A percentile compares a stretch with the other conserved stretches of the same genome.
phyloP scores from a whole-genome alignment of 441 rosid species.

The Cnidoscolus chayamansa region DNA sequence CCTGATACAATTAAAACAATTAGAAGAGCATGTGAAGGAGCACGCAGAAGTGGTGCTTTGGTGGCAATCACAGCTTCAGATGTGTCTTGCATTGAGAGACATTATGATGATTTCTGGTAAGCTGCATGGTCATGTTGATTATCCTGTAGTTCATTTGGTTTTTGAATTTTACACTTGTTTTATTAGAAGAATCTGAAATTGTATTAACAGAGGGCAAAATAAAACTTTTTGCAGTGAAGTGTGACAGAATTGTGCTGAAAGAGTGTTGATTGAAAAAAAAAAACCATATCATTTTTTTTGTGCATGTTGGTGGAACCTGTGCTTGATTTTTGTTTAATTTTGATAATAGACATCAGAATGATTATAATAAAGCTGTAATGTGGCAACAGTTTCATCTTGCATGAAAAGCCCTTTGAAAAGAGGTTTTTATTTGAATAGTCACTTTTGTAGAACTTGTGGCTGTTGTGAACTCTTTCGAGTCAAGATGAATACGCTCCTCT shows the following conservation, averaged over 20 bases:
- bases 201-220: not conserved
- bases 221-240: not conserved
- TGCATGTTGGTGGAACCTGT: not conserved
- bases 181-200: not conserved
- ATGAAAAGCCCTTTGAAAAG: not conserved
- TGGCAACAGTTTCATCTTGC: not conserved
- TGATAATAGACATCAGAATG: not conserved
- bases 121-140: conserved; percentile 11
- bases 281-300: not conserved
- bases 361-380: not conserved
- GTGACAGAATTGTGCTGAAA: not conserved
- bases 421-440: not conserved
- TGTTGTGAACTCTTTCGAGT: not conserved
- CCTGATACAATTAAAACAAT: conserved; percentile 83
- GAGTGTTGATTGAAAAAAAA: not conserved
- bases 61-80: conserved; percentile 95
- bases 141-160: not conserved
- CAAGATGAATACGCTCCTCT: not conserved
- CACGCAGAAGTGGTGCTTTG: conserved; percentile 66
- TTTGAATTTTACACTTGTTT: not conserved
- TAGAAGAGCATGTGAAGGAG: conserved; percentile 81
- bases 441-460: not conserved
- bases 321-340: not conserved
- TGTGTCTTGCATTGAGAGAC: conserved; percentile 85
- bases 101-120: conserved; percentile 93